Evolutionary conservation across 2,329 filamentous ascomycete species (phyloP).

Genomic region (Penicillium sp.): DNA sequence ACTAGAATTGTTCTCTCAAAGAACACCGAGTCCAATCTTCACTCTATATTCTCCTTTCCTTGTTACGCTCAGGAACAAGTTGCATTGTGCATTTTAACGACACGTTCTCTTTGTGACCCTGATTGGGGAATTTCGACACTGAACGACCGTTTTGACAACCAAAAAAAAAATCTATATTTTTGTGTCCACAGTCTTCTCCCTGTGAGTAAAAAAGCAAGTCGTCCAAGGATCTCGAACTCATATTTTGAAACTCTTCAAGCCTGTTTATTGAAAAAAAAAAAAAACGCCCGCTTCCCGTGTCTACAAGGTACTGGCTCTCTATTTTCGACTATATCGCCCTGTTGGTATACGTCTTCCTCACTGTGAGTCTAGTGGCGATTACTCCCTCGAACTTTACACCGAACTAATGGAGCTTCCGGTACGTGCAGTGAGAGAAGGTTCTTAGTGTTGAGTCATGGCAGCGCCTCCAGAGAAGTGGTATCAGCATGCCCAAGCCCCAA

Average conservation of each 20-base stretch:
- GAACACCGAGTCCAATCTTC: neutral
- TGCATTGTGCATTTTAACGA: neutral
- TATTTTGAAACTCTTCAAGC: neutral
- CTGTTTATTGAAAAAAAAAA: neutral
- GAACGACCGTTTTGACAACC: neutral
- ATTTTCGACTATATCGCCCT: neutral
- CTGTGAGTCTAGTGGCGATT: neutral
- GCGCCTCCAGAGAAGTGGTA: neutral
- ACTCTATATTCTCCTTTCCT: neutral
- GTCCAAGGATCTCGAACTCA: neutral
- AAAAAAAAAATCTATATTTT: constrained; percentile 3
- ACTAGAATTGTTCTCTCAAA: neutral
- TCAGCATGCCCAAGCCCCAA: neutral
- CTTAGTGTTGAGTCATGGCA: neutral
- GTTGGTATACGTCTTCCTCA: neutral
- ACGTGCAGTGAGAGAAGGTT: neutral
- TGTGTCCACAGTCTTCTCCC: neutral
- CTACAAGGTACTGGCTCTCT: neutral
- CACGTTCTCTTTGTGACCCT: neutral
- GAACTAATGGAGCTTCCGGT: neutral
- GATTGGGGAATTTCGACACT: neutral
- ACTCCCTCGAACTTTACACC: neutral
- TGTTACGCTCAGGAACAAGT: neutral
- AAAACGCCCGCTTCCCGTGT: neutral
- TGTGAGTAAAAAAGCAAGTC: neutral